Conservation (phyloP, 352 stramenopile species). For the Globisporangium yorkense region DNA sequence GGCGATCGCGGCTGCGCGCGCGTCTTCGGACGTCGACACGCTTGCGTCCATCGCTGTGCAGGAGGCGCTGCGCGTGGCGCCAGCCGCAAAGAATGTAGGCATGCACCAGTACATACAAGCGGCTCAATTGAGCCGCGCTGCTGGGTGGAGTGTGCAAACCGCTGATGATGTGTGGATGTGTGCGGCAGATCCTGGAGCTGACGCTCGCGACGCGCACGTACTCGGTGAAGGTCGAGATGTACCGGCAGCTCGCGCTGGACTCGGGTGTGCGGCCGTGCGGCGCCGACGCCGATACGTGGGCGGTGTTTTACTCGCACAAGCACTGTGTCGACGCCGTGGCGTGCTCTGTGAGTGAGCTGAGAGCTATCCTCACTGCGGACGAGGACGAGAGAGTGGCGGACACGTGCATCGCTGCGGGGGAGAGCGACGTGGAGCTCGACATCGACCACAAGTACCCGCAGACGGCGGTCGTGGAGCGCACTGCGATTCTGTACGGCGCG, state of each 20-base stretch:
- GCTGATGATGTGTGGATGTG: constrained; percentile 9
- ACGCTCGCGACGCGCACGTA: constrained; percentile 74
- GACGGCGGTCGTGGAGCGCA: constrained; percentile 21
- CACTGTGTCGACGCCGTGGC: constrained; percentile 60
- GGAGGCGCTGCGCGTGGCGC: constrained; percentile 50
- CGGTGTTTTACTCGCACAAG: constrained; percentile 62
- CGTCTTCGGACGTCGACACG: constrained; percentile 34
- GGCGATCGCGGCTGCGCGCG: constrained; percentile 24
- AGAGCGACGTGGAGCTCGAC: constrained; percentile 62
- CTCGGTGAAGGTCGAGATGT: constrained; percentile 80
- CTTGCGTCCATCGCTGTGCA: constrained; percentile 43
- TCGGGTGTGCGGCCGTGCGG: constrained; percentile 57
- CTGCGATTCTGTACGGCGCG: constrained; percentile 81
- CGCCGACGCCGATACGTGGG: constrained; percentile 47
- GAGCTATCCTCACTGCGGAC: constrained; percentile 16
- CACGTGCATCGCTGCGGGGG: constrained; percentile 49
- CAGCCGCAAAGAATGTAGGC: constrained; percentile 54
- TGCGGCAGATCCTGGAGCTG: constrained; percentile 63
- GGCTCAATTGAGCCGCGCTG: background rate
- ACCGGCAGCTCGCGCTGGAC: constrained; percentile 75
- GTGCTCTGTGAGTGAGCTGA: constrained; percentile 48
- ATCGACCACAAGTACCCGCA: constrained; percentile 75
- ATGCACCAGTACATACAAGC: background rate
- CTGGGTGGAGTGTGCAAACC: background rate
- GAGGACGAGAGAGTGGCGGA: constrained; percentile 17